A percentile compares a stretch with the other conserved stretches of the same genome.
These are phyloP conservation scores for Dorcoceras hygrometricum DNA, from an alignment of 257 asterid genomes.

Conservation along the genomic window DNA sequence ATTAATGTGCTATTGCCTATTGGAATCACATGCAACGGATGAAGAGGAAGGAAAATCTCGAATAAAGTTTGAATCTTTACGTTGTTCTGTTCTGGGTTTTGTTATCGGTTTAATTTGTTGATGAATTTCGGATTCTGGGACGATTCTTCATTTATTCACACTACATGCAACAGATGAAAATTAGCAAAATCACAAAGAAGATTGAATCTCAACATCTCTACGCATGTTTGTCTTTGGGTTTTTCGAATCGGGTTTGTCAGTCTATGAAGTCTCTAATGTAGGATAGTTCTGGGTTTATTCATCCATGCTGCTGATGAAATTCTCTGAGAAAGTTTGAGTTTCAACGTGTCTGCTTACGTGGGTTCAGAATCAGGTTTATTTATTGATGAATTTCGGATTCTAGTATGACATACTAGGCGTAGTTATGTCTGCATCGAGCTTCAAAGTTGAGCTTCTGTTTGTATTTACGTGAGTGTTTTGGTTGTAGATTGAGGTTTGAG, in stretches of 20 bases:
- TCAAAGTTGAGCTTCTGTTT: slow-evolving; percentile 20
- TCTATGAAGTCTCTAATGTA: slow-evolving; percentile 27
- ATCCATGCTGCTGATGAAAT: neutral
- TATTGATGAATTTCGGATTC: neutral
- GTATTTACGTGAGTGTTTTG: neutral
- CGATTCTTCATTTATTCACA: slow-evolving; percentile 11
- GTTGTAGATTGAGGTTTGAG: slow-evolving; percentile 3
- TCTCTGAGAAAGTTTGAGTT: neutral
- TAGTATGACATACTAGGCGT: neutral
- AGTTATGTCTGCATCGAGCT: slow-evolving; percentile 25
- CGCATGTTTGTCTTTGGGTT: neutral
- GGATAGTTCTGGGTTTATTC: slow-evolving; percentile 6
- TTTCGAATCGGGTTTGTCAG: slow-evolving; percentile 13
- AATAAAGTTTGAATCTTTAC: neutral
- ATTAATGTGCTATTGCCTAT: slow-evolving; percentile 4
- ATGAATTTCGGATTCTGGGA: slow-evolving; percentile 29
- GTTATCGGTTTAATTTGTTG: slow-evolving; percentile 13
- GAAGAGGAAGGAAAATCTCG: neutral
- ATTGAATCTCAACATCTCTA: neutral
- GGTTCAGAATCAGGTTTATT: neutral
- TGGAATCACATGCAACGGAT: slow-evolving; percentile 21
- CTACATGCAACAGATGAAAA: slow-evolving; percentile 17
- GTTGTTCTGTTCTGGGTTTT: neutral
- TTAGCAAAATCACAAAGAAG: neutral
- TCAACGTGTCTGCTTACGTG: neutral